Conservation (phyloP, 1,139 yeast genomes). For the Pichia kudriavzevii region DNA sequence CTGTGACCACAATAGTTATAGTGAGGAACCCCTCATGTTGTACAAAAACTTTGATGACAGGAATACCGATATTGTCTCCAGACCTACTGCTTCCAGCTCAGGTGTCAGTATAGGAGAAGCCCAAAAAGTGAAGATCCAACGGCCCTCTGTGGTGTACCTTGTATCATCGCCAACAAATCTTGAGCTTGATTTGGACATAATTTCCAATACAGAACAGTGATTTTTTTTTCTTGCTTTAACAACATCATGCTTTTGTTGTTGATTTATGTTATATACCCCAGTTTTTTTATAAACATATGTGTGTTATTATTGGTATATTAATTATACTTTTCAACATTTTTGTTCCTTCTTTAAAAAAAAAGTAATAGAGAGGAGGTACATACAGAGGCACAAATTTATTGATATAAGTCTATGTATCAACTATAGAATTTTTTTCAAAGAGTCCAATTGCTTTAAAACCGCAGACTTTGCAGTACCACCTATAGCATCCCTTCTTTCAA, state of each 20-base stretch:
- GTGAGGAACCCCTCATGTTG: neutral
- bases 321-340: no score
- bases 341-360: no score
- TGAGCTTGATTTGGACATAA: conserved; percentile 7
- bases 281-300: no score
- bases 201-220: no score
- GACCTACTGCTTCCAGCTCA: conserved; percentile 1
- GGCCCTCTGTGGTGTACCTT: conserved; percentile 6
- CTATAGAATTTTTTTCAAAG: conserved; percentile 24
- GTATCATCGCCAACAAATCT: conserved; percentile 1
- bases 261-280: no score
- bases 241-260: no score
- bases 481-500: conserved; percentile 90
- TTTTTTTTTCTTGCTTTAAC: no score
- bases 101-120: conserved; percentile 1
- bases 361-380: no score
- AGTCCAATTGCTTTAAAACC: conserved; percentile 63
- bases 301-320: no score
- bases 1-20: neutral
- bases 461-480: conserved; percentile 97
- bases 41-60: conserved; percentile 4
- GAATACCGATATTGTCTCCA: conserved; percentile 3
- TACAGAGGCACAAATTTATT: no score
- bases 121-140: neutral
- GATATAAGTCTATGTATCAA: no score